Conservation (phyloP, 2,329 filamentous ascomycete species). For the Pseudocercospora crystallina region DNA sequence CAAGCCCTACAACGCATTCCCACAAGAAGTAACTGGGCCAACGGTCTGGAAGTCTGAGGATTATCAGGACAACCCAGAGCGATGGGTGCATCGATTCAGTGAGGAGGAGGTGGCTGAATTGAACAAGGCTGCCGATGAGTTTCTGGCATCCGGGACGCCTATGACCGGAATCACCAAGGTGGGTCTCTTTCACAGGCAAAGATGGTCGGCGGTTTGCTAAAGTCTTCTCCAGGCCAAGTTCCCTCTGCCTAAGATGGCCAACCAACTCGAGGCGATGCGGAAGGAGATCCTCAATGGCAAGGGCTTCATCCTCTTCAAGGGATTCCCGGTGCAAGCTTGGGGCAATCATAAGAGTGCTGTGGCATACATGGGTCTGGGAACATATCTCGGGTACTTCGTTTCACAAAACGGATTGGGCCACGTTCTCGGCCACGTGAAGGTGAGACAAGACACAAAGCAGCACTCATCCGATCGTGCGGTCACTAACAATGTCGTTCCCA, state of each 20-base stretch:
- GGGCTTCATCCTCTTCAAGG: slow-evolving; percentile 87
- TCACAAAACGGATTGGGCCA: slow-evolving; percentile 83
- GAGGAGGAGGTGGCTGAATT: slow-evolving; percentile 67
- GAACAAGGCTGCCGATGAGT: slow-evolving; percentile 64
- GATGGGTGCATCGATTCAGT: slow-evolving; percentile 72
- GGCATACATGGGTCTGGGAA: slow-evolving; percentile 82
- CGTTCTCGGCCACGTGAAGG: slow-evolving; percentile 81
- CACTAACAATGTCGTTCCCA: slow-evolving; percentile 39
- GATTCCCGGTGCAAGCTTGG: slow-evolving; percentile 76
- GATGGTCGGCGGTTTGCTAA: neutral
- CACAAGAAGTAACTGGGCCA: slow-evolving; percentile 66
- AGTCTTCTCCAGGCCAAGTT: slow-evolving; percentile 56
- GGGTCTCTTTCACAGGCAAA: neutral
- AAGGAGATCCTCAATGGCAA: slow-evolving; percentile 76
- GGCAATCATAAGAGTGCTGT: slow-evolving; percentile 75
- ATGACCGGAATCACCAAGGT: slow-evolving; percentile 70
- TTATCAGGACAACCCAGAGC: slow-evolving; percentile 61
- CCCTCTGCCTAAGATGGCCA: slow-evolving; percentile 57
- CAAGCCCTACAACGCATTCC: slow-evolving; percentile 68
- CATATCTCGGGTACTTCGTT: slow-evolving; percentile 83
- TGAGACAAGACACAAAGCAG: neutral
- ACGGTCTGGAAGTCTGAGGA: slow-evolving; percentile 72
- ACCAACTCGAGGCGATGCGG: slow-evolving; percentile 57
- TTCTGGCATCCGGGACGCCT: slow-evolving; percentile 63
- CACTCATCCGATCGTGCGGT: neutral